phyloP scores from a whole-genome alignment of 306 rosid genomes.

The Quercus ilex region DNA sequence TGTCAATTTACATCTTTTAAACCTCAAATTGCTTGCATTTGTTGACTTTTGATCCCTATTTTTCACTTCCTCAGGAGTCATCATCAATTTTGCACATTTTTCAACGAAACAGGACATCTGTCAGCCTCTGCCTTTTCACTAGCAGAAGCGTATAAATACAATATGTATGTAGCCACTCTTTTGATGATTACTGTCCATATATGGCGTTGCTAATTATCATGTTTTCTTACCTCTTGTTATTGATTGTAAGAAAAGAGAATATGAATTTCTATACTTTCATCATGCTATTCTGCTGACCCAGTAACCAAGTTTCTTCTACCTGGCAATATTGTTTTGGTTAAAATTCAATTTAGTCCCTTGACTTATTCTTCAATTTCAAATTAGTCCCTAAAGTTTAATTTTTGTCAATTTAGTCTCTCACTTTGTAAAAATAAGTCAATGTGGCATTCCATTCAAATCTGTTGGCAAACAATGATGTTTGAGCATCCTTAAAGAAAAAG shows the following conservation, averaged over 20 bases:
- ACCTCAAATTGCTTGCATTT: too few species aligned
- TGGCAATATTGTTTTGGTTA: neutral
- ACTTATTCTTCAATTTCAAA: too few species aligned
- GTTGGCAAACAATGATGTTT: too few species aligned
- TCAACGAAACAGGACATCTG: neutral
- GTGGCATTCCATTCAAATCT: too few species aligned
- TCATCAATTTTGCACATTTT: neutral
- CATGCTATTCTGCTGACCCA: neutral
- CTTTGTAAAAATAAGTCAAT: too few species aligned
- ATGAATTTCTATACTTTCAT: neutral
- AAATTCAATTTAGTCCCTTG: too few species aligned
- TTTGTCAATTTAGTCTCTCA: too few species aligned
- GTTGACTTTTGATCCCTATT: neutral
- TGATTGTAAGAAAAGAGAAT: too few species aligned
- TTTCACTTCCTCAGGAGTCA: neutral
- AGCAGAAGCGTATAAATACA: too few species aligned
- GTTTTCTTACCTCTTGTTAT: neutral
- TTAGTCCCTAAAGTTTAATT: too few species aligned
- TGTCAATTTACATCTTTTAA: neutral
- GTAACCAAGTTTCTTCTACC: neutral
- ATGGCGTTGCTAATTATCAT: neutral
- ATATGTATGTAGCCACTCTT: neutral
- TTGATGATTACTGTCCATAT: neutral
- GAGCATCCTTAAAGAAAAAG: too few species aligned
- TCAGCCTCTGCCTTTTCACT: neutral